phyloP scores from a whole-genome alignment of 2,329 filamentous ascomycete species.

The Ceratocystis eucalypticola region DNA sequence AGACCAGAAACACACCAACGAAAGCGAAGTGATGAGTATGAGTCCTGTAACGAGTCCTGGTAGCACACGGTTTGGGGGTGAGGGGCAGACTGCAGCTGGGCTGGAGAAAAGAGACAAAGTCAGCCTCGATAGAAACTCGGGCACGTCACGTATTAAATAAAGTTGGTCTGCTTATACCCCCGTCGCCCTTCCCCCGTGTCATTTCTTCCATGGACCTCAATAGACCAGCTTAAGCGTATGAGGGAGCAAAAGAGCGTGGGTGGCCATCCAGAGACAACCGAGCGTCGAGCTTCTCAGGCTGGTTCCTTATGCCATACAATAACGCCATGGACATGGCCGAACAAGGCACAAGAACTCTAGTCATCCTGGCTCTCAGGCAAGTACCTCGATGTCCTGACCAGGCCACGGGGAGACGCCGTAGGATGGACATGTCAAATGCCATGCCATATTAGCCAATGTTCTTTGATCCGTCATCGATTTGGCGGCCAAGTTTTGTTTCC shows the following conservation, averaged over 20 bases:
- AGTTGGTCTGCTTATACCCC: neutral
- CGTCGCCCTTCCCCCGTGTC: neutral
- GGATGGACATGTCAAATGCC: neutral
- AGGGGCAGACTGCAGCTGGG: neutral
- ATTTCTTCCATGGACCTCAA: neutral
- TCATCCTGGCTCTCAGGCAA: neutral
- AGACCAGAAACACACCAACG: too few relatives aligned
- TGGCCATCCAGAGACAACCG: neutral
- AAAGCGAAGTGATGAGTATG: too few relatives aligned
- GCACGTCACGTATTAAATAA: slow-evolving; percentile 1
- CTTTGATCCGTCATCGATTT: slow-evolving; percentile 4
- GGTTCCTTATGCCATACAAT: neutral
- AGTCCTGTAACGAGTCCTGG: neutral
- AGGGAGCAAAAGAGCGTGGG: neutral
- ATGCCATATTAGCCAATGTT: neutral
- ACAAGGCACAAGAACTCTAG: neutral
- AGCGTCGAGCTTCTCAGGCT: neutral
- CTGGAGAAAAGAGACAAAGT: neutral
- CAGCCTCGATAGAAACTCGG: neutral
- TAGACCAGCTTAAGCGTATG: neutral
- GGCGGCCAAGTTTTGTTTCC: neutral
- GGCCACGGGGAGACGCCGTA: neutral
- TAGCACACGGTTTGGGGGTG: neutral
- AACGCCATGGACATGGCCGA: neutral
- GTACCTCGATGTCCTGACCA: neutral